Base-by-base conservation (phyloP, 768 basidiomycete species). In the Phylloporus sp. region DNA sequence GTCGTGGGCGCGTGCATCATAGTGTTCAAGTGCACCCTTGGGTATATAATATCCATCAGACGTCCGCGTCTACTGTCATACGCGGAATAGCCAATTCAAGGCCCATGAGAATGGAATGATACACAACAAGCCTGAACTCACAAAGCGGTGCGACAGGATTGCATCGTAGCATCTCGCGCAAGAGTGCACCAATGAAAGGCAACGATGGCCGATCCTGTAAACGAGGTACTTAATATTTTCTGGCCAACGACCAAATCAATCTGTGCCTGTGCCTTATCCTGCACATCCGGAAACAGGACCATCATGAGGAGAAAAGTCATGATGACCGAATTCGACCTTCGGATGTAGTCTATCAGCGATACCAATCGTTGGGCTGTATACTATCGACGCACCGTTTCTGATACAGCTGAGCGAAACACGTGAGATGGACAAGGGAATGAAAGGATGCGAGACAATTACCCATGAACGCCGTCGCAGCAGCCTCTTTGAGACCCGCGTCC, bases 1-100 rank as follows among this genome's bases (percentile, higher is more conserved):
- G 22, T 40, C 39, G 13, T 16, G 24, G 8, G 26, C 3, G 15
- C 40, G 16, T 10, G 11, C 24, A 42, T 27, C 11, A 9, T n/a
- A 12, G 27, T 16, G 16, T 24, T 20, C 20, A 13, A 40, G 58
- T 41, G 23, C 29, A 49, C 51, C 54, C 49, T 73, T 71, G 8
- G 81, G 82, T 42, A 84, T 84, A 9, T 75, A 61, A 52, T 78
- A 77, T 12, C 74, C 72, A 22, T 67, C 63, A 77, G 24, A 69
- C 51, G 38, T 77, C 76, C 36, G 72, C 74, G 42, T 71, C 55
- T 1, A 72, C 71, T 1, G 61, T 31, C 12, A 51, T 47, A 50
- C 71, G 71, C 1, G 69, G 63, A 18, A 70, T 23, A 8, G 63
- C 68, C 59, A 34, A 22, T 12, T 20, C 41, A 11, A 45, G 20